Evolutionary conservation across 805 yeast genomes (phyloP), one percentile per base, ranked within the genome.

Genomic region (Lachancea sp.): DNA sequence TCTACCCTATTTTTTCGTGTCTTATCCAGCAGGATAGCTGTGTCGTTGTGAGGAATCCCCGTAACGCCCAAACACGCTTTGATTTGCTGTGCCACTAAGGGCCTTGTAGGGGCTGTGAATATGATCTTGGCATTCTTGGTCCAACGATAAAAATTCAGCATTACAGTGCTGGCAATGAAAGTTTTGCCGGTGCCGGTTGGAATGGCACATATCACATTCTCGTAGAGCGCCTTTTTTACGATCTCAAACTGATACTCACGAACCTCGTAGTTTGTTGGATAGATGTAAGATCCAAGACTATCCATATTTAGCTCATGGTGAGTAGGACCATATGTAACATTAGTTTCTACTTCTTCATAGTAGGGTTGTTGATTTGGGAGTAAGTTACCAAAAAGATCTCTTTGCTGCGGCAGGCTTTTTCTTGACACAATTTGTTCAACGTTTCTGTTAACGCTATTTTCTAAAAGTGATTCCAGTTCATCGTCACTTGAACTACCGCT

Each of bases 181-280:
- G 99, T 92, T 64, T 92, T 92, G 29, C 99, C 99, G 59, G 89
- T 69, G 49, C 99, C 99, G 0, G 99, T 92, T 1, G 99, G 99
- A 12, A 92, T 74, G 0, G 97, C 95, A 56, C 95, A 90, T 18
- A 92, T 66, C 3, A 82, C 58, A 55, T 92, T 92, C 46, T 78
- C 70, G 52, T 74, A 78, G 26, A 92, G 65, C 0, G 96, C 80
- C 42, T 77, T 74, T 34, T 70, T 67, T 2, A 88, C 86, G 41
- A 92, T 88, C 48, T 80, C 80, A 55, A 71, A 78, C 63, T 92
- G 99, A 58, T 94, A 92, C 45, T 87, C 95, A 56, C 99, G 75
- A 0, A 82, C 69, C 45, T 84, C 83, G 47, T 76, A 75, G 54
- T 92, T 90, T 1, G 87, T 78, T 0, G 99, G 98, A 57, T 94